Base-by-base conservation (phyloP, 1,284 basidiomycete species). In the Cutaneotrichosporon mucoides region DNA sequence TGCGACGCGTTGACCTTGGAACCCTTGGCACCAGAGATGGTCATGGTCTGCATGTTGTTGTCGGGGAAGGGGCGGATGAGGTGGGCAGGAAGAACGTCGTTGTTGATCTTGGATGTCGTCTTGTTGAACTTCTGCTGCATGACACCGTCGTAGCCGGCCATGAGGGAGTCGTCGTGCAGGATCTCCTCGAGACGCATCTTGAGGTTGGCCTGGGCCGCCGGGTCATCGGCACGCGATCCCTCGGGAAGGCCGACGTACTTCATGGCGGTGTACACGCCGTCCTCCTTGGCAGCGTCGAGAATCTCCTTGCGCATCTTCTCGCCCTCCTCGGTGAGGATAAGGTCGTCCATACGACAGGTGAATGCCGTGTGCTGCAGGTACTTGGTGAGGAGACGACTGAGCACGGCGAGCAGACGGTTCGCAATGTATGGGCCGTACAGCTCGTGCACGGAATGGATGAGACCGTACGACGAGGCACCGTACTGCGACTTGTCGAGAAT, bases 1-100 rank as follows among this genome's bases (percentile, higher is more conserved):
- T 98, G 94, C 64, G 92, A 89, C 8, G 92, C 95, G 71, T 99
- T 99, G 78, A 99, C 95, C 36, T 90, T 88, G 66, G 91, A 95
- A 62, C 96, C 96, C 79, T 99, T 99, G 57, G 96, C 96, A 70
- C 96, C 96, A 47, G 96, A 97, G 58, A 92, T 86, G 5, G 95
- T 98, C 96, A 99, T 99, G 65, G 90, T 88, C 79, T 99, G 95
- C 96, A 99, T 99, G 84, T 99, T 89, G 80, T 99, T 99, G 76
- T 93, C 86, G 35, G 96, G 96, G 82, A 99, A 99, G 63, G 88
- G 87, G 69, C 92, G 90, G 64, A 90, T 82, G 42, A 99, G 85
- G 53, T 89, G 89, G 54, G 85, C 80, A n/a, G 96, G 96, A 68
- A 99, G 85, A 71, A 89, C 89, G n/a, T 86, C 83, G 71, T 94